Evolutionary conservation across 192 early-diverging fungal species (phyloP), one percentile per base, ranked within the genome.

Genomic region (Lobosporangium transversale): DNA sequence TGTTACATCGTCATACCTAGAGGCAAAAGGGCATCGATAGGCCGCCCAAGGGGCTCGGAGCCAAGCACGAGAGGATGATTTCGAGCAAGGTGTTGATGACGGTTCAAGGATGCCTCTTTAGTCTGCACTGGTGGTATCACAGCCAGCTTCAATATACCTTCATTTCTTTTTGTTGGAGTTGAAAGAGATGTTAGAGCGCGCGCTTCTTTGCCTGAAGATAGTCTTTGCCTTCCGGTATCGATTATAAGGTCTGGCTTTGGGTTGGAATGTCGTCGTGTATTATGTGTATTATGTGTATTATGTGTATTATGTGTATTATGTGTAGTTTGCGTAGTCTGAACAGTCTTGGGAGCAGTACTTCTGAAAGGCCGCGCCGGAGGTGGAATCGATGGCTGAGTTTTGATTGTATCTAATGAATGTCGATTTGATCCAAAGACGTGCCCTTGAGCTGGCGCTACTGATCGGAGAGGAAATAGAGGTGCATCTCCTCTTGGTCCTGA

Each of bases 351-450:
- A n/a, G n/a, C 8, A 40, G 62, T 44, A 17, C 62, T 30, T 21
- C n/a, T 4, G 2, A 11, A 18, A 35, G 29, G 36, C 20, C 31
- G 35, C 35, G 42, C 61, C 47, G 70, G 47, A 10, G 70, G 44
- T 1, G 50, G 40, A 12, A 23, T 23, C 17, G 58, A 43, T 4
- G 62, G 57, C 29, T 26, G 50, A n/a, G 27, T 18, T 26, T 61
- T 44, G 44, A 66, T 47, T 4, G 62, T 66, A 23, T 75, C 70
- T 4, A 75, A 54, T 5, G 70, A 47, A 66, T 75, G 70, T 36
- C 63, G 36, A 14, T 75, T 40, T 1, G 70, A 66, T 12, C 70
- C 70, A 49, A 75, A 75, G n/a, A 75, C 58, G 21, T 52, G 56
- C 0, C 62, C 53, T 31, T 75, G 70, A 18, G 49, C 42, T 33